Base-by-base conservation (phyloP, 1,284 basidiomycete species). In the Ceratobasidium sp. region DNA sequence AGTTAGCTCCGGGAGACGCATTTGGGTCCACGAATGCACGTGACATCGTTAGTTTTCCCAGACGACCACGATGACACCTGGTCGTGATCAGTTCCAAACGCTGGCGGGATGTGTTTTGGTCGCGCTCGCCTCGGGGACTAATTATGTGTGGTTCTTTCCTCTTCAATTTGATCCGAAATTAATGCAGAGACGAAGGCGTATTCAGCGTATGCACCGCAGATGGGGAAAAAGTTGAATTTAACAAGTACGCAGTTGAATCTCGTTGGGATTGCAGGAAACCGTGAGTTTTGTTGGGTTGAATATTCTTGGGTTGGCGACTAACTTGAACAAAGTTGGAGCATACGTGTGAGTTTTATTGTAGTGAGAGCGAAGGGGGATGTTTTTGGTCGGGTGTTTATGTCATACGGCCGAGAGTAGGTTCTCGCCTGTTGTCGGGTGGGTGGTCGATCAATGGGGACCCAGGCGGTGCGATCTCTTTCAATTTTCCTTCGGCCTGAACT, bases 171-270 rank as follows among this genome's bases (percentile, higher is more conserved):
- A 32, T 11, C 7, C 3, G 11, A 3, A 14, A 49, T 13, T 38
- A 43, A 54, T 14, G 13, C 46, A 26, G 18, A 16, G 23, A 21
- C 4, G 35, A 38, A 71, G 67, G 67, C 59, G 26, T 71, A 71
- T 41, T 71, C 67, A 21, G 67, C 67, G 28, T 71, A 71, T 32
- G 67, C 67, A 7, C 67, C 67, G 9, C 67, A 71, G 55, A 23
- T 71, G 44, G 67, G 67, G 5, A 57, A 71, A 49, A 46, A 23
- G 21, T 46, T 71, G 30, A 71, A 71, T 35, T 47, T 94, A 23
- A 86, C 88, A 0, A 91, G 93, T 63, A 94, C 92, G 0, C 87
- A 91, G 74, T 82, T 93, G 54, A 95, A 94, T 77, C 80, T 93
- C 50, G 85, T 94, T 30, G 92, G 88, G 41, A 75, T 71, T 14